phyloP scores from a whole-genome alignment of 176 grass and related monocot species.

The Eleusine indica region DNA sequence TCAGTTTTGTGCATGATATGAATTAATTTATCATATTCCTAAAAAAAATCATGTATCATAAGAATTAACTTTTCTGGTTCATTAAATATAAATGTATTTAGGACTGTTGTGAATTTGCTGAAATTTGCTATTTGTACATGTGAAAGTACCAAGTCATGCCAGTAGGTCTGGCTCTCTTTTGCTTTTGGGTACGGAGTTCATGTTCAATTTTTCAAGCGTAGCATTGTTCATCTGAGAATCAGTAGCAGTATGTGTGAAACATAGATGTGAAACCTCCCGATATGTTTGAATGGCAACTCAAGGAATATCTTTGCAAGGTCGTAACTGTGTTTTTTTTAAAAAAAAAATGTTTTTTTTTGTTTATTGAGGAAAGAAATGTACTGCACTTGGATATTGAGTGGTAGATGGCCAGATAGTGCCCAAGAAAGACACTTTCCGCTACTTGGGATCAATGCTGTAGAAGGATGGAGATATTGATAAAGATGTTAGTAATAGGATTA shows the following conservation, averaged over 20 bases:
- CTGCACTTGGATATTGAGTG: not conserved
- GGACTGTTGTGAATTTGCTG: not conserved
- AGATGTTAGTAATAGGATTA: too few species aligned
- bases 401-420: not conserved
- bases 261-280: not conserved
- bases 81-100: conserved; percentile 23
- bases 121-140: conserved; percentile 3
- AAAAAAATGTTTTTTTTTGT: not conserved
- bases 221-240: conserved; percentile 29
- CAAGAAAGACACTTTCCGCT: too few species aligned
- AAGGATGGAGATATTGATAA: too few species aligned
- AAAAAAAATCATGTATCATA: too few species aligned
- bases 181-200: not conserved
- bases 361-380: conserved; percentile 11
- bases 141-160: conserved; percentile 8
- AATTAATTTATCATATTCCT: not conserved
- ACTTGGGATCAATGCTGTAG: too few species aligned
- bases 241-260: conserved; percentile 4
- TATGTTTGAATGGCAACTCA: conserved; percentile 22
- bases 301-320: conserved; percentile 6
- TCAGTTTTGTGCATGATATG: not conserved
- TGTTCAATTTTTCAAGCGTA: conserved; percentile 14
- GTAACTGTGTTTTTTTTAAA: not conserved
- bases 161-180: conserved; percentile 1
- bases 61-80: conserved; percentile 6